Base-by-base conservation (phyloP, 2,329 filamentous ascomycete species). In the Neonectria punicea region DNA sequence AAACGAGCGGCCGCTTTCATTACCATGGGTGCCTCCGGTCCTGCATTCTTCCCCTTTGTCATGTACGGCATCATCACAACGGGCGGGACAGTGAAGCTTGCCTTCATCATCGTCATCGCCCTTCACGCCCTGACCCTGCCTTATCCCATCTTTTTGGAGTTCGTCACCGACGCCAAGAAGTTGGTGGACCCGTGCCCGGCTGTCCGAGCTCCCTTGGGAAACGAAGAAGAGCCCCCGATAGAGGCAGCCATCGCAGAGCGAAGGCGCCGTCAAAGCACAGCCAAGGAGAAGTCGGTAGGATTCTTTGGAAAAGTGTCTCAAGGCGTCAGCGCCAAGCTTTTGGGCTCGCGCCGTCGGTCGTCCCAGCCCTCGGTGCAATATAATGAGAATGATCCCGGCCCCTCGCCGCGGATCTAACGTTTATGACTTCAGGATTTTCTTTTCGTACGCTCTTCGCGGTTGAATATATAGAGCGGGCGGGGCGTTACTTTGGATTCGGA, bases 1-100 rank as follows among this genome's bases (percentile, higher is more conserved):
- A 97, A 97, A 80, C 86, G 90, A 53, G 93, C 91, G 0, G 90
- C 91, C 0, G 91, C 91, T 1, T 92, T 89, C 77, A 90, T 97
- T 68, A 92, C 94, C 2, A 93, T 90, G 76, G 92, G 90, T 54
- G 91, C 89, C 1, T 89, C 87, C 1, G 92, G 92, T 2, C 91
- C 92, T 11, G 91, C 89, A 1, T 88, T 90, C 61, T 92, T 93
- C 73, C 92, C 92, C 0, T 92, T 93, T 36, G 84, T 94, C 58
- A 85, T 93, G 65, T 93, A 92, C 64, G 90, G 83, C 51, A 90
- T 92, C 44, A 83, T 90, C 22, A 83, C 87, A 59, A 74, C 79
- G 39, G 86, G 86, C n/a, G 86, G 88, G 16, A 83, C 84, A 51
- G 89, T 92, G 11, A 88, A 88, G 13, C 85, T 86, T 36, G 88